Evolutionary conservation across 179 eudicot species (phyloP).

Genomic region (Amaranthus tricolor): DNA sequence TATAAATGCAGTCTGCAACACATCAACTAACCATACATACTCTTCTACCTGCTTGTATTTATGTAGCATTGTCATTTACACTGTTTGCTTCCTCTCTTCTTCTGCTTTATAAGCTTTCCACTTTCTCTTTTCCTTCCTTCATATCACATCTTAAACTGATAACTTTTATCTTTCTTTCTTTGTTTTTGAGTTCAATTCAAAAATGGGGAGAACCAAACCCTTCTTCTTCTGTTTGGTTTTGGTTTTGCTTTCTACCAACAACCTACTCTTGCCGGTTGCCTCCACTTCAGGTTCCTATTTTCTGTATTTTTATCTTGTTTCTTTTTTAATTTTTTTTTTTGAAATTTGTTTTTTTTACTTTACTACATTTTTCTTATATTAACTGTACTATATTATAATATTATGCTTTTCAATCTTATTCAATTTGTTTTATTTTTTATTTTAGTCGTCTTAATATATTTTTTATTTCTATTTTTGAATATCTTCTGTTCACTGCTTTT

Average conservation of each 20-base stretch:
- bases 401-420: too few species aligned
- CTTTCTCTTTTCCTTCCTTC: not conserved
- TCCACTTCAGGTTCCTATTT: not conserved
- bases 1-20: slow-evolving; percentile 46
- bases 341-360: too few species aligned
- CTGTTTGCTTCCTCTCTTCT: not conserved
- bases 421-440: too few species aligned
- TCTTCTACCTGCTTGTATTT: slow-evolving; percentile 47
- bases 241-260: slow-evolving; percentile 35
- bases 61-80: not conserved
- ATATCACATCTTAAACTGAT: not conserved
- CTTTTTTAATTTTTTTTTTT: too few species aligned
- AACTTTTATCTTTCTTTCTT: not conserved
- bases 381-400: too few species aligned
- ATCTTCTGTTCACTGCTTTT: too few species aligned
- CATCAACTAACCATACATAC: slow-evolving; percentile 49
- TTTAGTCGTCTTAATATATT: too few species aligned
- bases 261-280: slow-evolving; percentile 43
- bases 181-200: not conserved
- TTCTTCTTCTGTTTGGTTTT: slow-evolving; percentile 23
- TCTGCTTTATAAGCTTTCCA: not conserved
- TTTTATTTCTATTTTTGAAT: too few species aligned
- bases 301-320: too few species aligned
- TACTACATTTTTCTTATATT: too few species aligned
- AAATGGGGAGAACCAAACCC: slow-evolving; percentile 30